Conservation (phyloP, 2,329 filamentous ascomycete genomes). For the Trichophyton equinum region DNA sequence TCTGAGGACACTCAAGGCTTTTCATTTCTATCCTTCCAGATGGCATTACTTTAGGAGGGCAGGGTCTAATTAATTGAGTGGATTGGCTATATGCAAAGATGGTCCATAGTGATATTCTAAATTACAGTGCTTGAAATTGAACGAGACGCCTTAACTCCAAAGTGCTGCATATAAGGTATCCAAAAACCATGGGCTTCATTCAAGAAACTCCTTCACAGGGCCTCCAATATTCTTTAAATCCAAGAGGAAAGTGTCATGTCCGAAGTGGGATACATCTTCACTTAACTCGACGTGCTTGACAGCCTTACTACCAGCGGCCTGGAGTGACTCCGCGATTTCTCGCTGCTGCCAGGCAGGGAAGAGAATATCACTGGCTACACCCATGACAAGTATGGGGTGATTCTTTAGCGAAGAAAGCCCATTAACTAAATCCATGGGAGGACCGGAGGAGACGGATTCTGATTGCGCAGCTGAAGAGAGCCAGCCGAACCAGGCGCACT, state of each 20-base stretch:
- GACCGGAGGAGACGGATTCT: constrained; percentile 29
- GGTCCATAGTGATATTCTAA: neutral
- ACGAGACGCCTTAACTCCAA: neutral
- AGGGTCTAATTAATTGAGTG: neutral
- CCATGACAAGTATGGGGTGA: constrained; percentile 76
- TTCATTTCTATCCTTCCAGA: neutral
- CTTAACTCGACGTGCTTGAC: constrained; percentile 86
- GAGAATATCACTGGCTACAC: constrained; percentile 87
- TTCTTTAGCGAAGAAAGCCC: constrained; percentile 61
- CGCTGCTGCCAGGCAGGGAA: constrained; percentile 98
- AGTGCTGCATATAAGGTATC: neutral
- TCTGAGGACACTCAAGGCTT: constrained; percentile 25
- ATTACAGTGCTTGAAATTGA: neutral
- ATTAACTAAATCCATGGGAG: constrained; percentile 65
- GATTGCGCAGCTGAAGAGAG: neutral
- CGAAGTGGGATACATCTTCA: constrained; percentile 87
- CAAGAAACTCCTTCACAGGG: constrained; percentile 65
- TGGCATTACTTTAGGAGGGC: neutral
- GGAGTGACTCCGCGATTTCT: constrained; percentile 77
- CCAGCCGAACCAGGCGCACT: neutral
- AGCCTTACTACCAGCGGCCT: constrained; percentile 60
- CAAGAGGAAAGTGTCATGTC: constrained; percentile 89
- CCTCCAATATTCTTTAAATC: constrained; percentile 88
- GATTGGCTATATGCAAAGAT: neutral
- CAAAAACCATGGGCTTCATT: constrained; percentile 28